Conservation (phyloP, 495 filamentous ascomycete genomes). For the Amphirosellinia nigrospora region DNA sequence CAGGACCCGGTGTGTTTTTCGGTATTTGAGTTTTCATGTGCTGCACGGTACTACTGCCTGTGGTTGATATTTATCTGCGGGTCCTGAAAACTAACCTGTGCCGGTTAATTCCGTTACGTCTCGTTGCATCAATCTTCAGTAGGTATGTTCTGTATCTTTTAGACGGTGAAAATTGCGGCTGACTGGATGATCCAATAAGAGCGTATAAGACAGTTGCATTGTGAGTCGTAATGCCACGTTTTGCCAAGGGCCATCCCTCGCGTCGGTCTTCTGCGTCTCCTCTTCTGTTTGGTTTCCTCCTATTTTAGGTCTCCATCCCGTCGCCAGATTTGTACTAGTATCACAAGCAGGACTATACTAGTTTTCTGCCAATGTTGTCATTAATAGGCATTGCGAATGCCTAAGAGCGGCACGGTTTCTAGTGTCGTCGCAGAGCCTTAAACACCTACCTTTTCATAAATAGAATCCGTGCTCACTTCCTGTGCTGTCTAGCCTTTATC, state of each 20-base stretch:
- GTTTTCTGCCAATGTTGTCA: neutral
- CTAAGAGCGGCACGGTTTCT: neutral
- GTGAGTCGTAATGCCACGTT: neutral
- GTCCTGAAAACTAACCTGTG: neutral
- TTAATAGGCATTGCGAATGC: neutral
- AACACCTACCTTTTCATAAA: no score
- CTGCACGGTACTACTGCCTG: neutral
- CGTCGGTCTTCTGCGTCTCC: neutral
- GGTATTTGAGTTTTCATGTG: neutral
- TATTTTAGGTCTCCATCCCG: neutral
- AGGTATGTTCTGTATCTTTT: no score
- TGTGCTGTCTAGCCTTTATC: neutral
- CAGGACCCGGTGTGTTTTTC: no score
- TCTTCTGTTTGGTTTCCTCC: neutral
- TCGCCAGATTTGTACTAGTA: neutral
- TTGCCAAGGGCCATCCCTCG: constrained; percentile 7
- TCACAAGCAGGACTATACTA: neutral
- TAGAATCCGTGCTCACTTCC: neutral
- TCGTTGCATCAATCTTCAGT: neutral
- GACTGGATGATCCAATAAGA: neutral
- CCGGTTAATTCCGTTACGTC: neutral
- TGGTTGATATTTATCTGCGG: constrained; percentile 1
- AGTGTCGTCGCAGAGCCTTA: no score
- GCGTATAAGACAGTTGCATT: constrained; percentile 8
- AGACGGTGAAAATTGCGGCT: neutral